Base-by-base conservation (phyloP, 202 grass and related monocot species). In the Digitaria exilis region DNA sequence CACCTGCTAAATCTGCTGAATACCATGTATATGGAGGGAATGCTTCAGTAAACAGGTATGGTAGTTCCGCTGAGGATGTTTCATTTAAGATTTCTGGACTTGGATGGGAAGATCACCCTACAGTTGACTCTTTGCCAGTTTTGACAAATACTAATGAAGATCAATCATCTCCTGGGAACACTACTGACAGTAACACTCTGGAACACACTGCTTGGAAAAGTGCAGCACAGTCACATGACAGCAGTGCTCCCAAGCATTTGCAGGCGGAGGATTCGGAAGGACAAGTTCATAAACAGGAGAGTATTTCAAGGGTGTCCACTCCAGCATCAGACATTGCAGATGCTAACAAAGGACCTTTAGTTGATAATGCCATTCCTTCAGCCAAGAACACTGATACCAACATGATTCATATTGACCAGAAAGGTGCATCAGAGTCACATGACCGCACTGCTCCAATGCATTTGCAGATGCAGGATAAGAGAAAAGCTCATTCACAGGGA, bases 381-480 rank as follows among this genome's bases (percentile, higher is more conserved):
- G 41, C 44, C 48, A 67, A 70, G 52, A 82, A 54, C 18, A 78
- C 65, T 42, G 55, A 80, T 35, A 46, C 57, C 48, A 92, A 89
- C 51, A 80, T 75, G 64, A 72, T 65, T 21, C 29, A 24, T 28
- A 58, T 21, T 64, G 26, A 57, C 26, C 52, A 26, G 18, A 67
- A 79, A 81, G 34, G 49, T 46, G 44, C 50, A 17, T 54, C 73
- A 57, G 9, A 13, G 56, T 73, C 78, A 74, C 26, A 87, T 61
- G 76, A 54, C 55, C 73, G 16, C 78, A 88, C 29, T 77, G 50
- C 45, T 82, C 35, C 7, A 48, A 85, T 50, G 30, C 81, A 73
- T 66, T 88, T 82, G 60, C 82, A 31, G 54, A 80, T 46, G 45
- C n/a, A n/a, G n/a, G 60, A 82, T 57, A 91, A 84, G 84, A 85